Base-by-base conservation (phyloP, 768 basidiomycete species). In the Strobilomyces echinocephalus region DNA sequence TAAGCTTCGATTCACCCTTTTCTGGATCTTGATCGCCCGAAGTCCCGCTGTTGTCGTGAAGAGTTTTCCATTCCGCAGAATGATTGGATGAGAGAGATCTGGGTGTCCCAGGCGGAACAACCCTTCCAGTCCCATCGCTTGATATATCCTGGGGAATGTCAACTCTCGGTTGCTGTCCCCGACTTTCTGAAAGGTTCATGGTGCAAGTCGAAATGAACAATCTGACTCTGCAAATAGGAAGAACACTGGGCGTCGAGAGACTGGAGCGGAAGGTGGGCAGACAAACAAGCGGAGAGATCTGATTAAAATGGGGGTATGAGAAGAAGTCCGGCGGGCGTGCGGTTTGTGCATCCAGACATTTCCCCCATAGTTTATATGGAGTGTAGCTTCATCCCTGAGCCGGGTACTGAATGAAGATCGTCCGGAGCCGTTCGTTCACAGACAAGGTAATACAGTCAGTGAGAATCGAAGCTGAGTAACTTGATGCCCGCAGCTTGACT, bases 351-450 rank as follows among this genome's bases (percentile, higher is more conserved):
- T 26, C 30, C 15, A 7, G 36, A 21, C 8, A 2, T 44, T 34
- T 38, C 41, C 44, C 50, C 38, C 41, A 46, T 54, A 39, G 8
- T 47, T 43, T 55, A 58, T 64, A 58, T 40, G 7, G 26, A 21
- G 38, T 6, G 42, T 50, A 50, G 58, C 47, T 50, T 56, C 52
- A 65, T 50, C 45, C 31, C 58, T 56, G 55, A 46, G 36, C 61
- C 55, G 49, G 33, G 43, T 49, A n/a, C 36, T 31, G 41, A 30
- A 43, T 16, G n/a, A 26, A 1, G 26, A 12, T 30, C 12, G 5
- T 6, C 39, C 50, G 48, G 45, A n/a, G 15, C 39, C 31, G 16
- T 35, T 21, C 31, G 16, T 35, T 21, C 24, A 47, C 54, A 47
- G 52, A 24, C n/a, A 14, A 11, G 50, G 28, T 49, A 36, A 3